A percentile compares a stretch with the other conserved stretches of the same genome.
Conservation (phyloP, 2,329 filamentous ascomycete genomes). For the Venturia carpophila region DNA sequence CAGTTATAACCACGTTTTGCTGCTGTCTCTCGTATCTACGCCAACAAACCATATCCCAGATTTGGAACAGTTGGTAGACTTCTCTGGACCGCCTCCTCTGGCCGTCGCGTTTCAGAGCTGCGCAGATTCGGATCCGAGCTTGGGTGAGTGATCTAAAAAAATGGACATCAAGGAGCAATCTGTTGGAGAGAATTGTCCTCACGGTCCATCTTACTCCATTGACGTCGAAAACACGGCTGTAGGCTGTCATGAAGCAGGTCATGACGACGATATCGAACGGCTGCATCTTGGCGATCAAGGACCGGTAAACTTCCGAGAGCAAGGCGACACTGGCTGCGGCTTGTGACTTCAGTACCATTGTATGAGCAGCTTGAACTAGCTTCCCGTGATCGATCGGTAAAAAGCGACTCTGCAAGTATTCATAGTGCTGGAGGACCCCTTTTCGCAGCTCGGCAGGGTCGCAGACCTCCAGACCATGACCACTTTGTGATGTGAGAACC, state of each 20-base stretch:
- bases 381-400: neutral
- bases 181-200: neutral
- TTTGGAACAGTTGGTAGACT: neutral
- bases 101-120: neutral
- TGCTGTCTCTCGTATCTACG: conserved; percentile 5
- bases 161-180: conserved; percentile 1
- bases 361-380: conserved; percentile 9
- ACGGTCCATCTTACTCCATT: conserved; percentile 3
- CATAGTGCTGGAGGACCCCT: neutral
- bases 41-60: conserved; percentile 10
- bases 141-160: neutral
- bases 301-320: neutral
- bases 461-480: neutral
- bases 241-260: neutral
- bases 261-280: conserved; percentile 3
- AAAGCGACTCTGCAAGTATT: neutral
- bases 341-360: neutral
- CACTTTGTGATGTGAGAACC: neutral
- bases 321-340: neutral
- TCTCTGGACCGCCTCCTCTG: neutral
- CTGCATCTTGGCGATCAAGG: neutral
- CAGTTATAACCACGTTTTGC: neutral
- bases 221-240: neutral
- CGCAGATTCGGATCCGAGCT: neutral
- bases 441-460: neutral